Conservation (phyloP, 192 early-diverging fungal genomes). For the Gonapodya prolifera region DNA sequence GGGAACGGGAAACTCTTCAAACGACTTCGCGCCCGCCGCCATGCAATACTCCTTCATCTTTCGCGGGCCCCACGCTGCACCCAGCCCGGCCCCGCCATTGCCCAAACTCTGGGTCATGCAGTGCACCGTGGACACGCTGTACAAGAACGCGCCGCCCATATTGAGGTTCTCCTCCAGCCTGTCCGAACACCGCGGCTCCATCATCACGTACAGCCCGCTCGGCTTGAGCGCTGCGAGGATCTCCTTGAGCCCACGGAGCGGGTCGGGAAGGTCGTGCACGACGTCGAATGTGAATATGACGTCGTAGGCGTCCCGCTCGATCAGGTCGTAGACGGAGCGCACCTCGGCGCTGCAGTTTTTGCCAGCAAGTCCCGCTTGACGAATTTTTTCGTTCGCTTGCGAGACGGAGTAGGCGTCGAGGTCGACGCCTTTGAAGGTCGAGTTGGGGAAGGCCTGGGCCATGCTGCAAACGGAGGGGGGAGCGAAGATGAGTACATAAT, state of each 20-base stretch:
- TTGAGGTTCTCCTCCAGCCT: background rate
- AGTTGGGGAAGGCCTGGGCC: conserved; percentile 8
- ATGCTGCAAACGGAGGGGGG: background rate
- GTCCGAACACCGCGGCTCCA: background rate
- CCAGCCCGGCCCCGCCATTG: background rate
- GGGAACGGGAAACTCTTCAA: background rate
- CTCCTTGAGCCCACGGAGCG: conserved; percentile 1
- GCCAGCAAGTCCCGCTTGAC: background rate
- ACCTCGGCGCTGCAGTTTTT: background rate
- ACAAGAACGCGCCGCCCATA: background rate
- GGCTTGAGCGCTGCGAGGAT: conserved; percentile 1
- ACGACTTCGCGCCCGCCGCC: background rate
- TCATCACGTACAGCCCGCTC: background rate
- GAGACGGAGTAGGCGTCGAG: background rate
- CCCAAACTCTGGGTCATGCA: background rate
- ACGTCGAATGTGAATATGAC: conserved; percentile 1
- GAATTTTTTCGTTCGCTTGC: background rate
- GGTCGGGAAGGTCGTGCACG: conserved; percentile 6
- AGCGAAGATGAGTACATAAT: too few relatives aligned
- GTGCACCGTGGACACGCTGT: background rate
- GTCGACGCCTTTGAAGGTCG: background rate
- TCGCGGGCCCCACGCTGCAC: conserved; percentile 2
- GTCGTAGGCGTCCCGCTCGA: conserved; percentile 6
- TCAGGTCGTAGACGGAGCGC: background rate
- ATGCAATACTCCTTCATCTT: background rate